Evolutionary conservation across 2,329 filamentous ascomycete species (phyloP), one percentile per base, ranked within the genome.

Genomic region (Exutisphaerella laricina): DNA sequence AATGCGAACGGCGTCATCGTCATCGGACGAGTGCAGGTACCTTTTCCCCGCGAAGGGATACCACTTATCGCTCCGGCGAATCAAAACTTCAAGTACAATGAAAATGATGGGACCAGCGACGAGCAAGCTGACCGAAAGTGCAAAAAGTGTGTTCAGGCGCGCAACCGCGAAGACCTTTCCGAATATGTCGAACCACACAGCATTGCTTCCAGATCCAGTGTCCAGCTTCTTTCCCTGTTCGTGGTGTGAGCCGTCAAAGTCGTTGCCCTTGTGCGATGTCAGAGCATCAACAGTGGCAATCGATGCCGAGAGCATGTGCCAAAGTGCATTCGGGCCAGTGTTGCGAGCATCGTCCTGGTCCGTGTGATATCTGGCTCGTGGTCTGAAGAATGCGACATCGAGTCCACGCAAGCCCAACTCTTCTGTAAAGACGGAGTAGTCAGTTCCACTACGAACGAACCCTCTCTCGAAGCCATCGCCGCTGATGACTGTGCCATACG

Each of bases 141-240:
- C 88, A 65, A 97, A 97, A 44, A 97, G 74, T 5, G 86, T 88
- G 50, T 85, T 79, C 28, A 96, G 73, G 34, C 77, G 75, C 59
- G 96, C 85, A 2, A 94, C 73, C 12, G 84, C 85, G 63, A 96
- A 88, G 1, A 73, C 73, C 42, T 74, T 77, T 31, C 90, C 92
- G 52, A 94, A 90, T 5, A 97, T 67, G 60, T 97, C 92, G 59
- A 97, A 97, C 88, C 89, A 98, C 10, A 97, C 88, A 21, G 82
- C 86, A 46, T 78, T 72, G 28, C 52, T 61, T 3, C 58, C 56
- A 25, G 69, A 72, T 7, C 85, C 84, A 48, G 82, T 84, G 49
- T 78, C 73, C 2, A 84, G 77, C 55, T 81, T 80, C 41, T 75
- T 77, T 38, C 72, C 70, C n/a, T n/a, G n/a, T 28, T 69, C 67